Base-by-base conservation (phyloP, 106 monocot species). In the Allium fistulosum region DNA sequence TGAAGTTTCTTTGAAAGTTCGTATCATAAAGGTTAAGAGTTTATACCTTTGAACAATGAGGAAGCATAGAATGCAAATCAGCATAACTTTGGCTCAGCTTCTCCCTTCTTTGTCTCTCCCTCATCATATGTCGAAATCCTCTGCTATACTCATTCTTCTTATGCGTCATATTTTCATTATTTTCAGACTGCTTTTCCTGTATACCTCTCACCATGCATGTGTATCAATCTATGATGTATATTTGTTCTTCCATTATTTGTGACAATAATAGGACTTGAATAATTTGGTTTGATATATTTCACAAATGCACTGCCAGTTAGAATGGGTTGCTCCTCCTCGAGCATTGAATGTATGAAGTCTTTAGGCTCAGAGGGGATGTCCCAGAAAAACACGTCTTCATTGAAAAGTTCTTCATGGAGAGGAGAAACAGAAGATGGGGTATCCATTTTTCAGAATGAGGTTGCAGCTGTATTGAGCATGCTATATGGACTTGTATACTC, bases 71-170 rank as follows among this genome's bases (percentile, higher is more conserved):
- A 74, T 94, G 61, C 11, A 94, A 53, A 49, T 94, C 94, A 4
- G 85, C 79, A 46, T 94, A 94, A 72, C 85, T 83, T 83, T 94
- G 90, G 74, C 94, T 91, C 26, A 91, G 70, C 71, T 82, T 83
- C 91, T 90, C 94, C 60, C 94, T 76, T 64, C 94, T 57, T 53
- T 77, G 77, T 70, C 94, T 56, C 81, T 94, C 94, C 57, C 91
- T 69, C 87, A 91, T 94, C 94, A 88, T 94, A 61, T 94, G 94
- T 50, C 79, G 75, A 68, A 90, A 91, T 59, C 87, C 80, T 16
- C 83, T 72, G 75, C 85, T 81, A 28, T 45, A n/a, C 70, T 72
- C 63, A 9, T 10, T 56, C 7, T 56, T 37, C 16, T 46, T 17
- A 16, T 28, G 0, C 37, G 1, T 37, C 37, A 37, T 37, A 4